Percentiles rank a stretch among this genome's conserved stretches.
These are phyloP conservation scores for Coemansia sp. DNA, from an alignment of 192 early-diverging fungal genomes.

Conservation along the genomic window DNA sequence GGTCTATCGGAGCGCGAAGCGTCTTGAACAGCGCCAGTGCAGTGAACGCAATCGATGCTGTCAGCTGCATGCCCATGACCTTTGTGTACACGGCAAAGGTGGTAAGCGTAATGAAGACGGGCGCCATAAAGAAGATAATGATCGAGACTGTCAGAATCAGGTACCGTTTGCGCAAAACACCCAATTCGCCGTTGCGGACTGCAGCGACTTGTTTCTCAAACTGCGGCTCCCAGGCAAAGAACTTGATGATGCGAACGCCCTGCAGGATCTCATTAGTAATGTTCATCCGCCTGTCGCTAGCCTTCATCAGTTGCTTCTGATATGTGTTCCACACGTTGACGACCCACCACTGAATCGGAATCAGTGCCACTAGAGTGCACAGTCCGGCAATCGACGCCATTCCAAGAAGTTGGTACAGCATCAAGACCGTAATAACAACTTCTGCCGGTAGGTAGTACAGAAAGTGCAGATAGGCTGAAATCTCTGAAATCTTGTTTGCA, in stretches of 20 bases:
- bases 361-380: slow-evolving; percentile 59
- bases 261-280: slow-evolving; percentile 81
- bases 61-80: slow-evolving; percentile 56
- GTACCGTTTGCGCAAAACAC: slow-evolving; percentile 47
- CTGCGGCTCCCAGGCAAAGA: slow-evolving; percentile 78
- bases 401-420: slow-evolving; percentile 76
- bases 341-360: slow-evolving; percentile 56
- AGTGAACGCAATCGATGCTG: slow-evolving; percentile 66
- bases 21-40: slow-evolving; percentile 68
- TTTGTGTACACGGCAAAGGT: slow-evolving; percentile 65
- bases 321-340: slow-evolving; percentile 53
- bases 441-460: slow-evolving; percentile 63
- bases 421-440: slow-evolving; percentile 60
- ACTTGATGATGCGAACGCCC: slow-evolving; percentile 91
- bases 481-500: slow-evolving; percentile 61
- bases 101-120: slow-evolving; percentile 60
- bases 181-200: slow-evolving; percentile 61
- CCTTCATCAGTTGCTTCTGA: slow-evolving; percentile 60
- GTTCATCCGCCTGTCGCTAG: slow-evolving; percentile 72
- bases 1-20: slow-evolving; percentile 52
- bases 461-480: slow-evolving; percentile 57
- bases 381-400: slow-evolving; percentile 74
- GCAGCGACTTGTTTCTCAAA: slow-evolving; percentile 67
- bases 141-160: slow-evolving; percentile 44
- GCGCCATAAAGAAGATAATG: slow-evolving; percentile 57